Conservation (phyloP, 148 eudicot genomes). For the Mesembryanthemum crystallinum region DNA sequence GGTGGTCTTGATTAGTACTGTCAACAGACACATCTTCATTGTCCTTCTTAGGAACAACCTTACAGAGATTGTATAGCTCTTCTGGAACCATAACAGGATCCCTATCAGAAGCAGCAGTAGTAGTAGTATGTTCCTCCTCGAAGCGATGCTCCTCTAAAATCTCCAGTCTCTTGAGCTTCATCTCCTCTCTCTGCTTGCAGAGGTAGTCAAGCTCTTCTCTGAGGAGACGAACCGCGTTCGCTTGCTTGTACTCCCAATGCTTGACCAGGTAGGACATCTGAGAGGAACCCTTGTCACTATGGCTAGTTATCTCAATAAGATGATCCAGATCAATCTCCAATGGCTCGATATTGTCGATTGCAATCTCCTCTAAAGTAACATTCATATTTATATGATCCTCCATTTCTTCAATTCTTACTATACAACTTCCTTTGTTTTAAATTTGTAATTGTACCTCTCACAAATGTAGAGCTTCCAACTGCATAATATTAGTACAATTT, state of each 20-base stretch:
- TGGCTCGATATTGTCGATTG: conserved; percentile 45
- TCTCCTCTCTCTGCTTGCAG: conserved; percentile 67
- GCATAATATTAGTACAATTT: background rate
- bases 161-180: conserved; percentile 70
- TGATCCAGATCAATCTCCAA: conserved; percentile 55
- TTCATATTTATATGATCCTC: conserved; percentile 21
- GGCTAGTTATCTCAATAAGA: conserved; percentile 55
- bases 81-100: conserved; percentile 60
- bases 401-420: background rate
- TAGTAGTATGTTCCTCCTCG: conserved; percentile 49
- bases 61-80: conserved; percentile 46
- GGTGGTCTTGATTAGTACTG: conserved; percentile 33
- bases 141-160: conserved; percentile 78
- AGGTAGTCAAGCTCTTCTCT: conserved; percentile 70
- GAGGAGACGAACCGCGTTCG: conserved; percentile 70
- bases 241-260: conserved; percentile 83
- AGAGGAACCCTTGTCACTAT: conserved; percentile 72
- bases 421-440: background rate
- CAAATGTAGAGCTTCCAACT: no score
- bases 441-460: background rate
- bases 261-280: conserved; percentile 63
- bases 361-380: conserved; percentile 60
- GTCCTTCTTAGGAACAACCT: conserved; percentile 51
- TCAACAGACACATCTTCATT: conserved; percentile 33
- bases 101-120: no score